Percentiles rank a stretch among this genome's conserved stretches.
These are phyloP conservation scores for Plantago ovata DNA, from an alignment of 257 asterid species.

Conservation along the genomic window DNA sequence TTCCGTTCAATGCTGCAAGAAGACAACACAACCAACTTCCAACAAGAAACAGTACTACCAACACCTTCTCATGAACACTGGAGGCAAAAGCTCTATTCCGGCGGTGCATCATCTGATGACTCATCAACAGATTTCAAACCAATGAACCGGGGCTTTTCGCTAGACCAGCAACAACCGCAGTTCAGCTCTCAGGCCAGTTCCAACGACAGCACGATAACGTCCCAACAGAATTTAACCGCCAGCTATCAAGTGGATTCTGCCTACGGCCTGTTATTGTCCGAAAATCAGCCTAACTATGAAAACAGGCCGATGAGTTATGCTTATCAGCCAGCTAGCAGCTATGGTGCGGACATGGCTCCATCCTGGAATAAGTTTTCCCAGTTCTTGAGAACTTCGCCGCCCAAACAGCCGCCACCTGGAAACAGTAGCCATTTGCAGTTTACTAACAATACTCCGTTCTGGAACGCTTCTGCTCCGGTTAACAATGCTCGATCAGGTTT, in stretches of 20 bases:
- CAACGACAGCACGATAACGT: conserved; percentile 30
- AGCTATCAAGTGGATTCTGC: conserved; percentile 43
- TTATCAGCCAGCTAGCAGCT: conserved; percentile 27
- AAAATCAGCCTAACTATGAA: conserved; percentile 30
- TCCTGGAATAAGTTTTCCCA: conserved; percentile 51
- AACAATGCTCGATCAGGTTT: conserved; percentile 44
- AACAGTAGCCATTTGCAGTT: conserved; percentile 53
- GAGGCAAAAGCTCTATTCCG: conserved; percentile 41
- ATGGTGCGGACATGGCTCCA: conserved; percentile 20
- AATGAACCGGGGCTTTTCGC: conserved; percentile 35
- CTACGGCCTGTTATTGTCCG: conserved; percentile 39
- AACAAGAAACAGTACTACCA: conserved; percentile 32
- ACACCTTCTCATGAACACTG: conserved; percentile 46
- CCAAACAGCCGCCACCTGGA: conserved; percentile 35
- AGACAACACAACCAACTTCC: conserved; percentile 35
- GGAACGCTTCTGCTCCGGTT: conserved; percentile 60
- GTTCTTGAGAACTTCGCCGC: conserved; percentile 42
- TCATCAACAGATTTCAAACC: conserved; percentile 33
- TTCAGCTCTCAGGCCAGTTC: conserved; percentile 35
- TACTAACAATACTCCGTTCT: conserved; percentile 64
- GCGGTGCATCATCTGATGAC: conserved; percentile 23
- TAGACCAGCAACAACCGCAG: conserved; percentile 36
- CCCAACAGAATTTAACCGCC: conserved; percentile 28
- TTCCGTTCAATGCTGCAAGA: conserved; percentile 42
- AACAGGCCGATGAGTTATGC: conserved; percentile 29